Conservation (phyloP, 257 asterid genomes). For the Avicennia marina region DNA sequence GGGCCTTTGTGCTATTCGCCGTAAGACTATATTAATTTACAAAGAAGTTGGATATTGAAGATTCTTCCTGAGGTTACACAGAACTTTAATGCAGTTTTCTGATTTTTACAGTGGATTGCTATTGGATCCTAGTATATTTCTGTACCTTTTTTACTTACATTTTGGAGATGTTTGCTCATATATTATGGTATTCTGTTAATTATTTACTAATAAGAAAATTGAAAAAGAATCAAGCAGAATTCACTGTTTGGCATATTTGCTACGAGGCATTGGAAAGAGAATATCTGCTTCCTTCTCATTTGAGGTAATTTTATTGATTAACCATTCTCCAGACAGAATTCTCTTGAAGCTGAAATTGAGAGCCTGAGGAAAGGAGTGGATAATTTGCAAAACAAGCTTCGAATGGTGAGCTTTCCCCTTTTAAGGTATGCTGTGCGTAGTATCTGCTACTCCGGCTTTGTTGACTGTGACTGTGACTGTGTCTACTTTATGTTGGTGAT, state of each 20-base stretch:
- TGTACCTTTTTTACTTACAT: neutral
- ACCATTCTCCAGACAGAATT: conserved; percentile 78
- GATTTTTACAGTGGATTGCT: neutral
- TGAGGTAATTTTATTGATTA: conserved; percentile 39
- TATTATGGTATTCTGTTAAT: neutral
- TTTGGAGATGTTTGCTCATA: neutral
- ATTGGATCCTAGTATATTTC: neutral
- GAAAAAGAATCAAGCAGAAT: conserved; percentile 1
- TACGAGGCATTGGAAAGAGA: neutral
- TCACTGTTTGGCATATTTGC: neutral
- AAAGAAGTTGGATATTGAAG: neutral
- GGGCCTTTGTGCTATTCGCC: neutral
- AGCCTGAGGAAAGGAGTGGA: conserved; percentile 54
- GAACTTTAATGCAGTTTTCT: neutral
- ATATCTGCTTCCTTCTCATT: conserved; percentile 8
- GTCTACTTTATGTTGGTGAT: conserved; percentile 20
- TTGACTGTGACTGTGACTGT: neutral
- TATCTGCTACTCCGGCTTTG: conserved; percentile 9
- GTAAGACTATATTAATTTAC: neutral
- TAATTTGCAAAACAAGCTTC: conserved; percentile 67
- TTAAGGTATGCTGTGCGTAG: conserved; percentile 5
- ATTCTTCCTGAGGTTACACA: neutral
- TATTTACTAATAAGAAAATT: neutral
- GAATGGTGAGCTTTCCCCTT: conserved; percentile 45
- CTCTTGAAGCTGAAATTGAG: conserved; percentile 77